Conservation (phyloP, 805 yeast species). For the Starmerella floricola region DNA sequence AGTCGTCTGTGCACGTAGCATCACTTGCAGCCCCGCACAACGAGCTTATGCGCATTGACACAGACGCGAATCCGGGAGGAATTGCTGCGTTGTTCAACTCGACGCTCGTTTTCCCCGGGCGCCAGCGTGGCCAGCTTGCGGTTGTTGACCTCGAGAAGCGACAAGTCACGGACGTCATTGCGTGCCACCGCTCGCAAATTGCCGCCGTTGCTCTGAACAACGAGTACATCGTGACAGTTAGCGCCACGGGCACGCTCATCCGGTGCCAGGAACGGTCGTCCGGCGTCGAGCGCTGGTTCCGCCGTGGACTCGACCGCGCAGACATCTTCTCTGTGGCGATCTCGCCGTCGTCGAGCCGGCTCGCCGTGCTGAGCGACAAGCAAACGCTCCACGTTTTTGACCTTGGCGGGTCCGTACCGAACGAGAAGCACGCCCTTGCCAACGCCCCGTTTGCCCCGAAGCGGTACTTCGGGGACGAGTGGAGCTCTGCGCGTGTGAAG, state of each 20-base stretch:
- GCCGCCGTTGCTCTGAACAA: conserved; percentile 55
- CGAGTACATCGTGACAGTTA: conserved; percentile 63
- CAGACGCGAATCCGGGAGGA: conserved; percentile 51
- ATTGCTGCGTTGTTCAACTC: conserved; percentile 44
- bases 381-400: conserved; percentile 79
- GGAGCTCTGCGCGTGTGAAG: conserved; percentile 76
- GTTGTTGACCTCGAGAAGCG: conserved; percentile 36
- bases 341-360: conserved; percentile 57
- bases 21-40: conserved; percentile 74
- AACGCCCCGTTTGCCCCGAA: conserved; percentile 51
- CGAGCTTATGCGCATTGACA: conserved; percentile 50
- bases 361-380: conserved; percentile 83
- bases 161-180: conserved; percentile 55
- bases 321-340: conserved; percentile 70
- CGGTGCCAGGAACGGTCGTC: conserved; percentile 58
- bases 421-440: conserved; percentile 52
- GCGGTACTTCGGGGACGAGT: conserved; percentile 65
- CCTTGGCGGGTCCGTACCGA: conserved; percentile 27
- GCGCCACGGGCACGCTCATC: conserved; percentile 70
- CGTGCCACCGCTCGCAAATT: conserved; percentile 62
- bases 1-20: conserved; percentile 57
- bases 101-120: conserved; percentile 57
- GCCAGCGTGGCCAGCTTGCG: conserved; percentile 66
- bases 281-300: conserved; percentile 62
- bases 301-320: conserved; percentile 85